Conservation (phyloP, 345 rosid species). For the Acer campestre region DNA sequence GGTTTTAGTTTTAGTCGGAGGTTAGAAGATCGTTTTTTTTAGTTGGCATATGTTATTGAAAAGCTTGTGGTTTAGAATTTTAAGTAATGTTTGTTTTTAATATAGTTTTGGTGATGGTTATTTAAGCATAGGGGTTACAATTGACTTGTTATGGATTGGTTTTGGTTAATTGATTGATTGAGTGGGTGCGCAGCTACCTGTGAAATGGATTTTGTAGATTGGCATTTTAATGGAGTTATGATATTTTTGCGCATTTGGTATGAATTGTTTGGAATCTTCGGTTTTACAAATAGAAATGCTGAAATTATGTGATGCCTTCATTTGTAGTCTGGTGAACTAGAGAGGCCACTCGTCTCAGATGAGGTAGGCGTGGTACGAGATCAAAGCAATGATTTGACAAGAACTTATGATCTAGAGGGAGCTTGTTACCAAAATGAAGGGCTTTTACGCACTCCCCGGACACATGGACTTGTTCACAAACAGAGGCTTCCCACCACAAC, state of each 20-base stretch:
- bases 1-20: not conserved
- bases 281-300: not conserved
- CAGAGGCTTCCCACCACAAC: constrained; percentile 61
- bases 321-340: constrained; percentile 60
- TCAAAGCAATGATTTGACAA: constrained; percentile 53
- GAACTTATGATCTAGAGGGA: constrained; percentile 72
- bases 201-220: constrained; percentile 13
- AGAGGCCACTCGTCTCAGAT: constrained; percentile 74
- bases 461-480: constrained; percentile 61
- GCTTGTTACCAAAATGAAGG: constrained; percentile 65
- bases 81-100: not conserved
- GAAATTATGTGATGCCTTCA: not conserved
- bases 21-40: not conserved
- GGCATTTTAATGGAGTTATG: not conserved
- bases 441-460: constrained; percentile 49
- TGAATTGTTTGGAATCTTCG: not conserved
- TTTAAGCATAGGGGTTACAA: too few relatives aligned
- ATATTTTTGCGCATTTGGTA: not conserved
- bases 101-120: too few relatives aligned
- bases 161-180: constrained; percentile 1
- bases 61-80: not conserved
- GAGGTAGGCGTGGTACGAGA: constrained; percentile 39
- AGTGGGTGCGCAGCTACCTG: not conserved
- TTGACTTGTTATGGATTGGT: constrained; percentile 10
- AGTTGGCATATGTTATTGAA: not conserved